Conservation (phyloP, 306 rosid species). For the Citrullus colocynthis region DNA sequence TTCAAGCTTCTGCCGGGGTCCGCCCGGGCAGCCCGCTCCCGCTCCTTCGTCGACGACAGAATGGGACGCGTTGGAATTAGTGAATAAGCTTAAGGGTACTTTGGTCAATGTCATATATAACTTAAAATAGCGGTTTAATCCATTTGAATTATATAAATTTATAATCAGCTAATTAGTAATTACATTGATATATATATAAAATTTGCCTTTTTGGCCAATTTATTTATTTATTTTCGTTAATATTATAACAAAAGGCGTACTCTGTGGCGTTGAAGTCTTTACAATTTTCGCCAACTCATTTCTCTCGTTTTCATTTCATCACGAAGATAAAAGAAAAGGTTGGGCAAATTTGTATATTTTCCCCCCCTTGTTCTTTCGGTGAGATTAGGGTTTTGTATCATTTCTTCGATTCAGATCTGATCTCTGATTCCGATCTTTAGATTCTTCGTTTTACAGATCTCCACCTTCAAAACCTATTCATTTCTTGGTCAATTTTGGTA, state of each 20-base stretch:
- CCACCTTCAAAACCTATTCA: slow-evolving; percentile 1
- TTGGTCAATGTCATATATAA: not conserved
- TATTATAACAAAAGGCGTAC: not conserved
- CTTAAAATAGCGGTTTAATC: slow-evolving; percentile 2
- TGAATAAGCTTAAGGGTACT: not conserved
- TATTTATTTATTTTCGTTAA: not conserved
- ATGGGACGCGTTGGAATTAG: not conserved
- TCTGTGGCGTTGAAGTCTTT: slow-evolving; percentile 1
- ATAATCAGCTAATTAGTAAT: not conserved
- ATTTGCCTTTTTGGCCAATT: not conserved
- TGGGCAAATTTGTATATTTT: not conserved
- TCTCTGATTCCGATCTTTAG: slow-evolving; percentile 11
- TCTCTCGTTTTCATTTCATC: not conserved
- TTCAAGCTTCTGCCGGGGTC: not conserved
- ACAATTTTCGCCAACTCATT: slow-evolving; percentile 5
- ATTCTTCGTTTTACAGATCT: slow-evolving; percentile 22
- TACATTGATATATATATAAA: not conserved
- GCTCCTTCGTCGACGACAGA: not conserved
- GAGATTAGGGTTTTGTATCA: slow-evolving; percentile 24
- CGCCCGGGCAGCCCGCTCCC: not conserved
- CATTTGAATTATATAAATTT: not conserved
- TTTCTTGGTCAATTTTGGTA: slow-evolving; percentile 6
- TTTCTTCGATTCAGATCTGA: slow-evolving; percentile 44
- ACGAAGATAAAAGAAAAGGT: not conserved
- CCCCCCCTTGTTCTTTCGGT: slow-evolving; percentile 5